Percentiles rank a stretch among this genome's conserved stretches.
Evolutionary conservation across 345 rosid genomes (phyloP).

Genomic region (Brassica incana): DNA sequence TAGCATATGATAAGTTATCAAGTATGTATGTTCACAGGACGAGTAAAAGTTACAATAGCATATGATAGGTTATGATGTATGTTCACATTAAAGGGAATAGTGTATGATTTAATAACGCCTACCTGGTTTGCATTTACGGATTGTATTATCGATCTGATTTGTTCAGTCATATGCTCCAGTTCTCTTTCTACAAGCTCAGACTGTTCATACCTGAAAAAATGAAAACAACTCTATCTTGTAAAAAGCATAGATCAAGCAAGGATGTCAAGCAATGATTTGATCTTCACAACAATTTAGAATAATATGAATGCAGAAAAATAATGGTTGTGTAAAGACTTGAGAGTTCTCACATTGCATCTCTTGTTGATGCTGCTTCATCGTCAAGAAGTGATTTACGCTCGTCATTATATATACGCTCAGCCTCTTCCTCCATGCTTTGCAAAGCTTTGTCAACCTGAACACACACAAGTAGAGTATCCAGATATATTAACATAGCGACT

Average conservation of each 20-base stretch:
- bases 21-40: background rate
- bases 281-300: background rate
- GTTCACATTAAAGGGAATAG: background rate
- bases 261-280: background rate
- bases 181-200: constrained; percentile 90
- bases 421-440: constrained; percentile 90
- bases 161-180: constrained; percentile 90
- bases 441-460: constrained; percentile 85
- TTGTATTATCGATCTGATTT: constrained; percentile 83
- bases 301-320: background rate
- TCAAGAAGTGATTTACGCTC: constrained; percentile 75
- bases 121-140: constrained; percentile 83
- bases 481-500: background rate
- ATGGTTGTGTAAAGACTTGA: constrained; percentile 9
- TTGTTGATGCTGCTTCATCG: constrained; percentile 93
- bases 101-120: background rate
- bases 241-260: constrained; percentile 3
- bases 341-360: constrained; percentile 92
- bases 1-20: background rate
- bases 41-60: background rate
- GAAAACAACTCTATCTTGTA: constrained; percentile 13
- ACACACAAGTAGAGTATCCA: background rate
- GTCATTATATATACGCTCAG: constrained; percentile 88
- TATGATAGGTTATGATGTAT: background rate
- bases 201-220: constrained; percentile 76